Conservation (phyloP, 768 basidiomycete genomes). For the Polyporus arcularius region DNA sequence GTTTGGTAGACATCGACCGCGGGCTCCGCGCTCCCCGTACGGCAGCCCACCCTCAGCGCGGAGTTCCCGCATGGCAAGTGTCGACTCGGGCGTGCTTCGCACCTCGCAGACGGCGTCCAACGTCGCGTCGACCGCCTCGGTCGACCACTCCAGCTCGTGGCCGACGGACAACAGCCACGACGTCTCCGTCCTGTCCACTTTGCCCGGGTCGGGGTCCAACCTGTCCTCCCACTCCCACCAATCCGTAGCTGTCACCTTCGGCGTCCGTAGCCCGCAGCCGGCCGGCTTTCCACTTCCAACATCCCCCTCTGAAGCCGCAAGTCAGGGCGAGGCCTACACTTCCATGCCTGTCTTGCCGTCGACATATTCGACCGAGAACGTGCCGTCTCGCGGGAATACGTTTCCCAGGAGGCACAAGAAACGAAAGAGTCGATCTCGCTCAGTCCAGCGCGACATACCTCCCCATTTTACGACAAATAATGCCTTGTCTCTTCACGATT, state of each 20-base stretch:
- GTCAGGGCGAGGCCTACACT: neutral
- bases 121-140: neutral
- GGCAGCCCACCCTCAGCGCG: constrained; percentile 5
- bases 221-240: neutral
- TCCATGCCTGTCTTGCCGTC: constrained; percentile 4
- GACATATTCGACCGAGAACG: constrained; percentile 3
- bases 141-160: neutral
- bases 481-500: neutral
- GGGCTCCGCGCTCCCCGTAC: neutral
- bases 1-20: constrained; percentile 18
- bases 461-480: neutral
- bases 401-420: neutral
- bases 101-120: constrained; percentile 10
- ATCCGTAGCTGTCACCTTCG: neutral
- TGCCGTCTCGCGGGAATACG: neutral
- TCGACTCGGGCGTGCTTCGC: constrained; percentile 8
- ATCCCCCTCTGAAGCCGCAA: neutral
- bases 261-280: neutral
- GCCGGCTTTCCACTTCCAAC: neutral
- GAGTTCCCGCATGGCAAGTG: constrained; percentile 11
- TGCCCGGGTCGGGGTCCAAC: constrained; percentile 1
- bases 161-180: constrained; percentile 3
- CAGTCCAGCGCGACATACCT: neutral
- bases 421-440: neutral
- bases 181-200: neutral